These are phyloP conservation scores for Vitis hybrid DNA, from an alignment of 177 flowering plant genomes.

Conservation along the genomic window DNA sequence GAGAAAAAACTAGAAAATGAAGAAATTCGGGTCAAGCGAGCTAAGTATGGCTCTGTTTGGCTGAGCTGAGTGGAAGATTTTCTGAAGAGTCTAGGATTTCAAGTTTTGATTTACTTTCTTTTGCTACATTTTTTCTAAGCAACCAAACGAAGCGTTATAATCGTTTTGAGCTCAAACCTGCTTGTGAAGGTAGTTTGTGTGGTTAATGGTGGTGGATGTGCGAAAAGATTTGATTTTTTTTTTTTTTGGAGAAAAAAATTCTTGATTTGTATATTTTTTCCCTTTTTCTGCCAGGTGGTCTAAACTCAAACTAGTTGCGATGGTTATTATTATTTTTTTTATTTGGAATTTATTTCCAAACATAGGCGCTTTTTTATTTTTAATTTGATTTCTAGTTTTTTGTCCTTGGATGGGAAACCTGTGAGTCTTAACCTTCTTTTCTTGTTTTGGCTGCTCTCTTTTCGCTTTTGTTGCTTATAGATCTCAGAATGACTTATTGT, in stretches of 20 bases:
- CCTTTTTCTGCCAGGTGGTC: not conserved
- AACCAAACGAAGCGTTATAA: not conserved
- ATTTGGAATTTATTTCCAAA: not conserved
- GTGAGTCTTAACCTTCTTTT: not conserved
- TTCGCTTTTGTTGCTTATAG: slow-evolving; percentile 7
- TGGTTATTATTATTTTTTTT: not conserved
- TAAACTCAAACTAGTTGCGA: not conserved
- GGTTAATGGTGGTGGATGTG: not conserved
- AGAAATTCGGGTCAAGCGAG: not conserved
- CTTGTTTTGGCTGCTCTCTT: slow-evolving; percentile 3
- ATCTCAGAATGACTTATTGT: slow-evolving; percentile 9
- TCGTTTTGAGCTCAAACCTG: not conserved
- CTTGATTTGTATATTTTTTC: not conserved
- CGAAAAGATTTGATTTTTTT: not conserved
- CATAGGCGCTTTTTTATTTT: too few relatives aligned
- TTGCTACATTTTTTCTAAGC: not conserved
- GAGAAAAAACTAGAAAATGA: not conserved
- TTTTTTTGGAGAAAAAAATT: not conserved
- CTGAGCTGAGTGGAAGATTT: not conserved
- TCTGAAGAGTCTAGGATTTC: not conserved
- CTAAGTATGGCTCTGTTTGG: not conserved
- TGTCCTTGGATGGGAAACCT: not conserved
- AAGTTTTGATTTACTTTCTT: not conserved
- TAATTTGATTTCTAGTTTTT: not conserved
- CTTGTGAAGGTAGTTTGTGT: not conserved